These are phyloP conservation scores for Talaromyces funiculosus DNA, from an alignment of 2,329 filamentous ascomycete genomes.

Conservation along the genomic window DNA sequence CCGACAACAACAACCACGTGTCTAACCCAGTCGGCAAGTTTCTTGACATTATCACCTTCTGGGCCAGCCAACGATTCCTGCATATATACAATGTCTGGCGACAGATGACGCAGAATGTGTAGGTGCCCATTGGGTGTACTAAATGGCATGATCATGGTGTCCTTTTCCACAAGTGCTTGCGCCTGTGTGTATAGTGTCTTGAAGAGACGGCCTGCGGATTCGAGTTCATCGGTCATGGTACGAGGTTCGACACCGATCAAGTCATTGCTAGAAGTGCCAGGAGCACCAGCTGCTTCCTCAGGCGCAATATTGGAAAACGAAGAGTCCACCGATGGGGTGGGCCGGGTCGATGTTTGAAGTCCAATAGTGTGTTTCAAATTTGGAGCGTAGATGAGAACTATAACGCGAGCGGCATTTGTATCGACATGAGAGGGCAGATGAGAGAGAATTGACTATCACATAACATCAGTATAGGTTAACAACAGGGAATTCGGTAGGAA, in stretches of 20 bases:
- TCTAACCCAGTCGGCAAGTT: conserved; percentile 58
- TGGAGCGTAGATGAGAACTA: conserved; percentile 85
- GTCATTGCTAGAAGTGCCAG: conserved; percentile 46
- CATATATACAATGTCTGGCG: conserved; percentile 80
- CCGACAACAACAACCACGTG: conserved; percentile 56
- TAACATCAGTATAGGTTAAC: neutral
- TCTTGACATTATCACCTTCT: conserved; percentile 66
- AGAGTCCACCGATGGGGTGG: conserved; percentile 62
- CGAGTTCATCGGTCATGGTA: conserved; percentile 41
- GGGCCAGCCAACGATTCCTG: conserved; percentile 76
- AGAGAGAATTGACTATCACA: conserved; percentile 69
- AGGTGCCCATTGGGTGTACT: conserved; percentile 75
- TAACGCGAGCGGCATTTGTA: conserved; percentile 67
- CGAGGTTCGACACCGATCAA: conserved; percentile 44
- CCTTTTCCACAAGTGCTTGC: conserved; percentile 70
- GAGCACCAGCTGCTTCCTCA: conserved; percentile 52
- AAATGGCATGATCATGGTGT: conserved; percentile 83
- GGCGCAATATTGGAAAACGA: conserved; percentile 83
- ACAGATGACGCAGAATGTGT: conserved; percentile 79
- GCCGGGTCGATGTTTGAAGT: conserved; percentile 43
- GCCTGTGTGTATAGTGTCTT: conserved; percentile 77
- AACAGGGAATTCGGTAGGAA: conserved; percentile 16
- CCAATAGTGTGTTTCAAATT: conserved; percentile 58
- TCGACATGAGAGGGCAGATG: conserved; percentile 77
- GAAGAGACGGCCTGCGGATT: conserved; percentile 59